Evolutionary conservation across 1,284 basidiomycete species (phyloP), one percentile per base, ranked within the genome.

Genomic region (Ceratorhiza oryzae-sativae): DNA sequence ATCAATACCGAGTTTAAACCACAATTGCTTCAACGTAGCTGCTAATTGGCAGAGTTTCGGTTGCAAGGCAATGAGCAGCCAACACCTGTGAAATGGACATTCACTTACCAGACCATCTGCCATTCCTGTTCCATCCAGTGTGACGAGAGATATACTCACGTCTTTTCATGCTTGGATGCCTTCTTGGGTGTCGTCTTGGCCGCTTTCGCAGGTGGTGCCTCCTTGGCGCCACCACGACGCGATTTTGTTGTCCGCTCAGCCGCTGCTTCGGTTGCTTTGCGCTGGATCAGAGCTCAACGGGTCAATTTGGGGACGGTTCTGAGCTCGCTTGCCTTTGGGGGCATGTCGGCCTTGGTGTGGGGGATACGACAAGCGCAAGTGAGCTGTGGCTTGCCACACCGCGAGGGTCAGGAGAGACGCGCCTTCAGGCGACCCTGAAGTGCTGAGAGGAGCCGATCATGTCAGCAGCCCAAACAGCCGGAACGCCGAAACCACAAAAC

Each of bases 171-270:
- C 49, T 70, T 70, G 53, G 45, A 42, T 59, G 41, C 67, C 42
- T 59, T 70, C 55, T 59, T 70, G 18, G 49, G 2, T 10, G 67
- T 20, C 1, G 42, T 15, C 32, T 59, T 70, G 18, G 55, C 32
- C 12, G 30, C 20, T 49, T 70, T 70, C 9, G 67, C 49, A 56
- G 49, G 27, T 49, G 67, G 39, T 42, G 67, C 42, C 67, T 70
- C 67, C 55, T 70, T 70, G 13, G 67, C 67, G 42, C 67, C 42
- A 56, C 36, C 67, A 20, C 67, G 53, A 30, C 67, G 67, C 67
- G 55, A 46, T 48, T 70, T 70, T 18, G 67, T 58, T 45, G 55
- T 70, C 25, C 67, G 67, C 55, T 70, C 67, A 27, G 67, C 55
- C 18, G 67, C 27, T 23, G 53, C 32, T 59, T 70, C 67, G 42